Base-by-base conservation (phyloP, 2,329 filamentous ascomycete genomes). In the Ascochyta koolunga region DNA sequence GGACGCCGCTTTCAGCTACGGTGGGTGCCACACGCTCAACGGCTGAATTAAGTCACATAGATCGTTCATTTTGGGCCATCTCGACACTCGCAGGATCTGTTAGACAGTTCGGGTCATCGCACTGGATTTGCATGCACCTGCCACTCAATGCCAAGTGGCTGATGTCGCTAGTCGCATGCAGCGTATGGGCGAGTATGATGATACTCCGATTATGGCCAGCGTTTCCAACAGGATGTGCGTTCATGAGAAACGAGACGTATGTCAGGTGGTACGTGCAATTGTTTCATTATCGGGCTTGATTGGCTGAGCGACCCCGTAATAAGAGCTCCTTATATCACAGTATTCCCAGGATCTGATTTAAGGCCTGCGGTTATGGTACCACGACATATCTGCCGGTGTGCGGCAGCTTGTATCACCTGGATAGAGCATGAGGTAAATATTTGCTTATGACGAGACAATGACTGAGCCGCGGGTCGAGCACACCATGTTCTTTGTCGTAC, bases 371-470 rank as follows among this genome's bases (percentile, higher is more conserved):
- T n/a, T 13, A 21, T 31, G 36, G 42, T 22, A 37, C 32, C 40
- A 54, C 54, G 31, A 21, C 42, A 41, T 47, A 51, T 9, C 44
- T 54, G 52, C 43, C 51, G 27, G 32, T 25, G 24, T 35, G 39
- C 36, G 22, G 31, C 54, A 47, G 48, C 44, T 56, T 43, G 46
- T 41, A 24, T 25, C 33, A 50, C 39, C 29, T 27, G 21, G 2
- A 24, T 47, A 51, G 42, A 35, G 40, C 21, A 36, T 42, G 21
- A 40, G 36, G 9, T 11, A 41, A n/a, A n/a, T n/a, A 8, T 16
- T 40, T 18, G 38, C 38, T 33, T 22, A 9, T 11, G 16, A 35
- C 21, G 38, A 25, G n/a, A 16, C 8, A 22, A 10, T 37, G 16
- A 22, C 18, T 36, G 22, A 41, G 31, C 22, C 31, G 18, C 13